Conservation (phyloP, 345 rosid genomes). For the Eucalyptus erythrocorys region DNA sequence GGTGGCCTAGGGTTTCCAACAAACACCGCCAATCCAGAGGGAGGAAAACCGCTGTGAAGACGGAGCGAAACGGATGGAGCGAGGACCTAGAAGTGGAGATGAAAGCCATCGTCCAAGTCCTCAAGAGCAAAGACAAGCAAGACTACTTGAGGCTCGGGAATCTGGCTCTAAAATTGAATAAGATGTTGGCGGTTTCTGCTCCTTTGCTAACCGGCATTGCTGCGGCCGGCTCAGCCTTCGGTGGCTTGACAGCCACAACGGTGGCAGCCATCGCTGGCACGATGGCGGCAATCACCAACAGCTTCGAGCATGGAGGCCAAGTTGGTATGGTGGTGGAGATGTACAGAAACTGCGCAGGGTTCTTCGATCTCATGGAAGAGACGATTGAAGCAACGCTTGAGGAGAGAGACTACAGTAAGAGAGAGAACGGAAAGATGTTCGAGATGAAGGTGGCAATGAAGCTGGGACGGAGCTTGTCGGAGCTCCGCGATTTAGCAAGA, state of each 20-base stretch:
- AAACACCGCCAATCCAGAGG: not conserved
- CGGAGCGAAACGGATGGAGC: not conserved
- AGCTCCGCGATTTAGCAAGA: too few species aligned
- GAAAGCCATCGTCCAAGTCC: constrained; percentile 14
- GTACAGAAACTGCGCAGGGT: not conserved
- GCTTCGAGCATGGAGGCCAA: not conserved
- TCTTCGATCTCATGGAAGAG: not conserved
- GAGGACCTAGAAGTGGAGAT: constrained; percentile 15
- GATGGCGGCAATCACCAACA: not conserved
- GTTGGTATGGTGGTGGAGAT: not conserved
- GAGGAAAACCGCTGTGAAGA: not conserved
- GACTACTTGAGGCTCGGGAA: not conserved
- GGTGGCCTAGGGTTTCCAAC: constrained; percentile 19
- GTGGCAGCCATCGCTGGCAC: not conserved
- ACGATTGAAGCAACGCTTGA: too few species aligned
- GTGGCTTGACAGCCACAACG: not conserved
- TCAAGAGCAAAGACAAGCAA: not conserved
- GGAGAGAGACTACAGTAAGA: too few species aligned
- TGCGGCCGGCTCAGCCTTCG: not conserved
- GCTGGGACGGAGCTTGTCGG: too few species aligned
- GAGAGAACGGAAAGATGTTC: too few species aligned
- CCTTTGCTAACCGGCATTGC: not conserved
- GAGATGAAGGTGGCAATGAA: too few species aligned
- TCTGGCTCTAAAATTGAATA: not conserved
- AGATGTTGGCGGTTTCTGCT: not conserved